Evolutionary conservation across 202 grass and related monocot species (phyloP).

Genomic region (Zoysia matrella): DNA sequence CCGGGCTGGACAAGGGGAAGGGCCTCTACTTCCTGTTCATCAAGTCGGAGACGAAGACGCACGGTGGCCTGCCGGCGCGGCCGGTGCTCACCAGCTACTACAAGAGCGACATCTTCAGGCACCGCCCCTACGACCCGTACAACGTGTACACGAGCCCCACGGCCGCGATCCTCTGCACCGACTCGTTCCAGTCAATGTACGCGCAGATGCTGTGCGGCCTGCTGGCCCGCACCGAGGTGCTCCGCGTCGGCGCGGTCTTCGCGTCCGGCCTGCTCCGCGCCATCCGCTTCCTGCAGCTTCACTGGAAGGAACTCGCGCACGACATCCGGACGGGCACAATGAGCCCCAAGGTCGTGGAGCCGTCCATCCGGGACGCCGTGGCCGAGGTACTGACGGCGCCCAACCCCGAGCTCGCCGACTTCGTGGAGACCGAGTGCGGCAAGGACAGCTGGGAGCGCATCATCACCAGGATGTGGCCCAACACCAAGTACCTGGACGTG

Average conservation of each 20-base stretch:
- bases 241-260: conserved; percentile 95
- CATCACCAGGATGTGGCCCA: conserved; percentile 81
- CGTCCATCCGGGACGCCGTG: conserved; percentile 66
- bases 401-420: conserved; percentile 50
- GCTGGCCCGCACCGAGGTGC: conserved; percentile 65
- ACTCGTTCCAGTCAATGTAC: conserved; percentile 98
- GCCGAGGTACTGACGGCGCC: conserved; percentile 55
- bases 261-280: conserved; percentile 96
- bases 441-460: conserved; percentile 68
- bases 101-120: conserved; percentile 93
- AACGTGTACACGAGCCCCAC: conserved; percentile 94
- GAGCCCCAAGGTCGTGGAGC: conserved; percentile 50
- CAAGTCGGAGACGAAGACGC: conserved; percentile 88
- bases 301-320: conserved; percentile 73
- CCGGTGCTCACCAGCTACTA: conserved; percentile 98
- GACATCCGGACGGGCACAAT: conserved; percentile 74
- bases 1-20: conserved; percentile 91
- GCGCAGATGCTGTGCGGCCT: conserved; percentile 95
- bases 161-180: conserved; percentile 85
- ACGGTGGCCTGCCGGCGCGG: conserved; percentile 77
- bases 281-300: conserved; percentile 86
- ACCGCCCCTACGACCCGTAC: conserved; percentile 86
- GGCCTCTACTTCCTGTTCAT: conserved; percentile 96
- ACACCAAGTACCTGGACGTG: conserved; percentile 98
- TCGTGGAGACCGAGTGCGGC: conserved; percentile 62